Percentiles rank a stretch among this genome's conserved stretches.
These are phyloP conservation scores for Thinopyrum elongatum DNA, from an alignment of 176 grass and related monocot genomes.

Conservation along the genomic window DNA sequence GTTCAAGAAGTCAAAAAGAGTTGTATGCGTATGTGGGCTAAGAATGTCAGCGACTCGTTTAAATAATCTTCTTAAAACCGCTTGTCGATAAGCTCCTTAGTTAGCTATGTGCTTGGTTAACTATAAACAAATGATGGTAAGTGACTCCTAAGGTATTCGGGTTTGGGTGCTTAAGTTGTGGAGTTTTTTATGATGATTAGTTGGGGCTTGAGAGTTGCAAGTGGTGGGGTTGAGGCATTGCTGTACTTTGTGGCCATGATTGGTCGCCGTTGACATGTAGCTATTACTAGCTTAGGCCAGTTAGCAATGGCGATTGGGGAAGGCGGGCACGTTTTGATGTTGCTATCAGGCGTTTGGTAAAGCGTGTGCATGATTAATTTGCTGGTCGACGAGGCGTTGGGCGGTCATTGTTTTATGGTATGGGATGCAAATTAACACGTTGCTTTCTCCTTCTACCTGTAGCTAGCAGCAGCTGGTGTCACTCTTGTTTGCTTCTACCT, in stretches of 20 bases:
- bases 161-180: neutral
- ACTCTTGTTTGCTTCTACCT: neutral
- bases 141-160: neutral
- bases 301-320: neutral
- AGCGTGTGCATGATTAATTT: neutral
- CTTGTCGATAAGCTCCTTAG: neutral
- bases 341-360: constrained; percentile 16
- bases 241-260: constrained; percentile 2
- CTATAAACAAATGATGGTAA: neutral
- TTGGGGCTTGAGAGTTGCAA: neutral
- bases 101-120: too few relatives aligned
- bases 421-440: neutral
- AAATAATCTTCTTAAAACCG: neutral
- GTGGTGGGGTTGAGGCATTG: constrained; percentile 9
- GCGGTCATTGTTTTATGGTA: constrained; percentile 23
- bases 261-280: constrained; percentile 44
- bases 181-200: neutral
- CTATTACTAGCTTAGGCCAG: neutral
- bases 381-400: neutral
- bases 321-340: neutral
- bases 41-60: neutral
- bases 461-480: neutral
- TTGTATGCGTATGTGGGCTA: neutral
- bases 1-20: neutral
- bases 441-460: neutral